A percentile compares a stretch with the other conserved stretches of the same genome.
These are phyloP conservation scores for Sarcodon aspratus DNA, from an alignment of 768 basidiomycete species.

Conservation along the genomic window DNA sequence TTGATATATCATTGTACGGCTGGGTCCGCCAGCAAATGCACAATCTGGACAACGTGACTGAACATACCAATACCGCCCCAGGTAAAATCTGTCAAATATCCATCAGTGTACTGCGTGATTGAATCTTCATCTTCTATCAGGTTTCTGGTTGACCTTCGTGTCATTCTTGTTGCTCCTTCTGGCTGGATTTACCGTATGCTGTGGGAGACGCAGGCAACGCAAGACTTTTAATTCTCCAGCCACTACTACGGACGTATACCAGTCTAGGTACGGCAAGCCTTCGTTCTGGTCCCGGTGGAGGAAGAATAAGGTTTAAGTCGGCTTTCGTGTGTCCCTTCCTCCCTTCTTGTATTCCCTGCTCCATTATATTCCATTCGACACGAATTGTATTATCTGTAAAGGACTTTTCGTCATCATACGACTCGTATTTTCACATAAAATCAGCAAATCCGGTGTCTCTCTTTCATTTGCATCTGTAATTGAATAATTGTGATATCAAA, in stretches of 20 bases:
- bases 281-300: not conserved
- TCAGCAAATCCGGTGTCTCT: no score
- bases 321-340: no score
- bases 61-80: slow-evolving; percentile 44
- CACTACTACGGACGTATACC: not conserved
- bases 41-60: slow-evolving; percentile 31
- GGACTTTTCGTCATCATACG: no score
- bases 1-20: slow-evolving; percentile 66
- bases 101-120: not conserved
- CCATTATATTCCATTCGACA: no score
- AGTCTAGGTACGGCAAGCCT: not conserved
- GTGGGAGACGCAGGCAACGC: slow-evolving; percentile 35
- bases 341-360: no score
- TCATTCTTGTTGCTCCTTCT: slow-evolving; percentile 51
- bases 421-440: no score
- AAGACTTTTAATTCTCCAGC: not conserved
- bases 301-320: not conserved
- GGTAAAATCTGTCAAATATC: slow-evolving; percentile 29
- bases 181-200: slow-evolving; percentile 60
- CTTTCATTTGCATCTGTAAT: no score
- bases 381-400: no score
- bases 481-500: no score
- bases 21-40: slow-evolving; percentile 47
- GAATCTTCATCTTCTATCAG: slow-evolving; percentile 19
- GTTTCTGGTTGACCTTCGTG: slow-evolving; percentile 69